phyloP scores from a whole-genome alignment of 306 rosid species.

The Pyrus betulifolia region DNA sequence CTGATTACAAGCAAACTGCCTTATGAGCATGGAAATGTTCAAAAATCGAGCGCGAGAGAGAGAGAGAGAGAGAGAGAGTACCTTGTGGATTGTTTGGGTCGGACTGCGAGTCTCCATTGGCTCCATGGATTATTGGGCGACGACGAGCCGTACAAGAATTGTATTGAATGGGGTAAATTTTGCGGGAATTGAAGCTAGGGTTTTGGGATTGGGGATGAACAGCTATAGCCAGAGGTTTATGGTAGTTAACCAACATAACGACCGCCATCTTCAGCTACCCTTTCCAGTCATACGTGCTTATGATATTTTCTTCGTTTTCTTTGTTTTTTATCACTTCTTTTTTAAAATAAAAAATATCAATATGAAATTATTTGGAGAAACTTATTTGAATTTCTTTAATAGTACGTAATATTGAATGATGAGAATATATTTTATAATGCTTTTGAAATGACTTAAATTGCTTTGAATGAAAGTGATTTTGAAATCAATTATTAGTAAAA shows the following conservation, averaged over 20 bases:
- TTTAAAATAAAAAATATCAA: too few relatives aligned
- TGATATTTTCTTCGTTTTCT: not conserved
- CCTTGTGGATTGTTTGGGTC: slow-evolving; percentile 39
- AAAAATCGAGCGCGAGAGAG: not conserved
- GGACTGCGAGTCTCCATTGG: slow-evolving; percentile 25
- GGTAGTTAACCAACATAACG: slow-evolving; percentile 10
- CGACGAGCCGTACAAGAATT: not conserved
- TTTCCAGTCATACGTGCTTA: not conserved
- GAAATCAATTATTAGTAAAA: too few relatives aligned
- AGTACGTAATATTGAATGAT: too few relatives aligned
- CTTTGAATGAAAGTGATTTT: too few relatives aligned
- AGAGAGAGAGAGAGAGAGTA: slow-evolving; percentile 8
- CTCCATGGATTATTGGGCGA: slow-evolving; percentile 10
- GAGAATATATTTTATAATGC: accelerated
- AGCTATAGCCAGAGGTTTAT: not conserved
- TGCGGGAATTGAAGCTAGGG: slow-evolving; percentile 17
- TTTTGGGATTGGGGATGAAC: slow-evolving; percentile 14
- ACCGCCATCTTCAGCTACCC: slow-evolving; percentile 26
- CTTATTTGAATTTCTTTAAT: too few relatives aligned
- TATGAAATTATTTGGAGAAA: too few relatives aligned
- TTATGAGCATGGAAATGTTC: not conserved
- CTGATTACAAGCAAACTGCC: slow-evolving; percentile 12
- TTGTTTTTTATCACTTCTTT: not conserved
- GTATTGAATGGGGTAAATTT: slow-evolving; percentile 6
- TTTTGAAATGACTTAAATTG: too few relatives aligned